Percentiles rank a stretch among this genome's conserved stretches.
Conservation (phyloP, 2,329 filamentous ascomycete species). For the Alternaria longipes region DNA sequence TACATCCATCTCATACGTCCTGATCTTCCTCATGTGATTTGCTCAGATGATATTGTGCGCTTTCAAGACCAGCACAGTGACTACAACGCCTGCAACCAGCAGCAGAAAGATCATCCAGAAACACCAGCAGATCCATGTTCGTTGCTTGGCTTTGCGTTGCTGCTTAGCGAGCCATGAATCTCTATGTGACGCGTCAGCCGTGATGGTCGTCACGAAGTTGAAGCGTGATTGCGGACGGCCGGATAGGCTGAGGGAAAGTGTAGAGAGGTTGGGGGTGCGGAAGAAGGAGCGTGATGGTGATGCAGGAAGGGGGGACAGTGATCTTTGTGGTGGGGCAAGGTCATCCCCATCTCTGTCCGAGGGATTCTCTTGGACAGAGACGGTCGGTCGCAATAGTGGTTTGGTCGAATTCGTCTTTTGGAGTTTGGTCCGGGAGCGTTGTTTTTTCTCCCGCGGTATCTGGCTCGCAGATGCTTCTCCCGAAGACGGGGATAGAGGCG, state of each 20-base stretch:
- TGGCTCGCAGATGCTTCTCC: not conserved
- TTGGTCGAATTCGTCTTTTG: conserved; percentile 24
- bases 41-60: conserved; percentile 38
- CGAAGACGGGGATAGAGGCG: not conserved
- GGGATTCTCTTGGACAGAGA: not conserved
- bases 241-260: conserved; percentile 34
- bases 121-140: conserved; percentile 58
- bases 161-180: conserved; percentile 64
- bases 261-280: conserved; percentile 29
- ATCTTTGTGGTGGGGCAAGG: not conserved
- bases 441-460: not conserved
- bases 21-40: not conserved
- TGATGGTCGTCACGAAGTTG: conserved; percentile 46
- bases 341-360: not conserved
- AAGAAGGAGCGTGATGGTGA: conserved; percentile 13
- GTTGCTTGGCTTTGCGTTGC: conserved; percentile 57
- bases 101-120: conserved; percentile 60
- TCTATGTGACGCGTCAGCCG: conserved; percentile 50
- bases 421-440: conserved; percentile 11
- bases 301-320: not conserved
- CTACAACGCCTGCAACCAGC: conserved; percentile 57
- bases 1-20: not conserved
- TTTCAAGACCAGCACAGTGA: conserved; percentile 57
- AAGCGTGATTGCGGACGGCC: conserved; percentile 39
- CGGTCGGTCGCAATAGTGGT: conserved; percentile 14